These are phyloP conservation scores for Tolypocladium amazonense DNA, from an alignment of 2,329 filamentous ascomycete genomes.

Conservation along the genomic window DNA sequence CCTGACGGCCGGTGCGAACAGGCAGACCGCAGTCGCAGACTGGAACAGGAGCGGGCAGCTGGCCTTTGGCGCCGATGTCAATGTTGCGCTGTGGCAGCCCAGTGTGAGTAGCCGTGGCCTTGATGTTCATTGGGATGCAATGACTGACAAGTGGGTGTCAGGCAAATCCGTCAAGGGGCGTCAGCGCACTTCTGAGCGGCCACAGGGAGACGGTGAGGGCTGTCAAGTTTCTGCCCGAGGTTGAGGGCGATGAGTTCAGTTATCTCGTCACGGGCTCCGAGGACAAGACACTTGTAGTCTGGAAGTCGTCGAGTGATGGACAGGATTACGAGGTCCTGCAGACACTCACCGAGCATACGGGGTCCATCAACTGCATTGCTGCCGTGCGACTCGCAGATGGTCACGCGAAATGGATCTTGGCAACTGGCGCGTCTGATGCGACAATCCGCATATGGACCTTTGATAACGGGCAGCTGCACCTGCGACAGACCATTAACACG, in stretches of 20 bases:
- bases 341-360: conserved; percentile 53
- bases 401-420: conserved; percentile 38
- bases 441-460: conserved; percentile 62
- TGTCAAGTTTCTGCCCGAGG: conserved; percentile 60
- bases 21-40: conserved; percentile 81
- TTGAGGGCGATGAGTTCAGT: conserved; percentile 31
- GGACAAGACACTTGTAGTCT: conserved; percentile 68
- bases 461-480: conserved; percentile 31
- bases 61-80: conserved; percentile 81
- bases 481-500: conserved; percentile 61
- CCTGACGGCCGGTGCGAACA: conserved; percentile 75
- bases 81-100: conserved; percentile 82
- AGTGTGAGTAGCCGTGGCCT: conserved; percentile 40
- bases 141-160: conserved; percentile 9
- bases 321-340: conserved; percentile 32
- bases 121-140: not conserved
- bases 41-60: conserved; percentile 68
- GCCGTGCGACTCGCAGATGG: conserved; percentile 21
- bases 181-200: conserved; percentile 58
- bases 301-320: conserved; percentile 33
- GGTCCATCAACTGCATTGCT: conserved; percentile 61
- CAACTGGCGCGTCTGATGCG: conserved; percentile 75
- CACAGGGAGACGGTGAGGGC: conserved; percentile 76
- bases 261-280: conserved; percentile 71
- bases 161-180: conserved; percentile 37